Percentiles rank a stretch among this genome's conserved stretches.
phyloP scores from a whole-genome alignment of 768 basidiomycete species.

The Phlebiopsis flavidoalba region DNA sequence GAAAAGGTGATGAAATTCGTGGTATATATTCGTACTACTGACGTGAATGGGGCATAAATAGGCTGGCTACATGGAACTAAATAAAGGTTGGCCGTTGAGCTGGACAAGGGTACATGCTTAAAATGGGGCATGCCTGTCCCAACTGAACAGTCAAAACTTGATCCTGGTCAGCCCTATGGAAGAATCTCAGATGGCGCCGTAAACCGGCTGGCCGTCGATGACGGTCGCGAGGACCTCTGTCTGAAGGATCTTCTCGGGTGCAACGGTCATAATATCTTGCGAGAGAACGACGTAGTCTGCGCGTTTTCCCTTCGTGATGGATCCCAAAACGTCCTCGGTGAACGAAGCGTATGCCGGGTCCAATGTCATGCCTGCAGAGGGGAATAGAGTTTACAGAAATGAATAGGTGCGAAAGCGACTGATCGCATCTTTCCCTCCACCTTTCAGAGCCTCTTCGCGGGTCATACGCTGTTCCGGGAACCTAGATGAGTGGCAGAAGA shows the following conservation, averaged over 20 bases:
- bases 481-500: slow-evolving; percentile 35
- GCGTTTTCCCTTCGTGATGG: slow-evolving; percentile 68
- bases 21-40: neutral
- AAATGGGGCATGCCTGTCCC: slow-evolving; percentile 1
- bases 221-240: slow-evolving; percentile 72
- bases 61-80: neutral
- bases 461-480: slow-evolving; percentile 78
- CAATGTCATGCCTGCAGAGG: slow-evolving; percentile 71
- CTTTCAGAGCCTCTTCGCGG: slow-evolving; percentile 71
- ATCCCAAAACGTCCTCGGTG: slow-evolving; percentile 68
- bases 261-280: slow-evolving; percentile 72
- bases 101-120: slow-evolving; percentile 6
- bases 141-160: neutral
- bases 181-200: slow-evolving; percentile 30
- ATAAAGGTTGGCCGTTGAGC: slow-evolving; percentile 1
- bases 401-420: neutral
- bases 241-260: slow-evolving; percentile 50
- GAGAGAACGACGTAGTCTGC: slow-evolving; percentile 87
- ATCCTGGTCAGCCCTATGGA: neutral
- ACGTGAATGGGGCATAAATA: neutral
- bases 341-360: slow-evolving; percentile 88
- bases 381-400: neutral
- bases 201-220: slow-evolving; percentile 63
- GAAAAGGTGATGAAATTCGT: neutral
- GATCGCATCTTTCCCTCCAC: slow-evolving; percentile 27